Evolutionary conservation across 2,329 filamentous ascomycete species (phyloP).

Genomic region (Grosmannia serpens): DNA sequence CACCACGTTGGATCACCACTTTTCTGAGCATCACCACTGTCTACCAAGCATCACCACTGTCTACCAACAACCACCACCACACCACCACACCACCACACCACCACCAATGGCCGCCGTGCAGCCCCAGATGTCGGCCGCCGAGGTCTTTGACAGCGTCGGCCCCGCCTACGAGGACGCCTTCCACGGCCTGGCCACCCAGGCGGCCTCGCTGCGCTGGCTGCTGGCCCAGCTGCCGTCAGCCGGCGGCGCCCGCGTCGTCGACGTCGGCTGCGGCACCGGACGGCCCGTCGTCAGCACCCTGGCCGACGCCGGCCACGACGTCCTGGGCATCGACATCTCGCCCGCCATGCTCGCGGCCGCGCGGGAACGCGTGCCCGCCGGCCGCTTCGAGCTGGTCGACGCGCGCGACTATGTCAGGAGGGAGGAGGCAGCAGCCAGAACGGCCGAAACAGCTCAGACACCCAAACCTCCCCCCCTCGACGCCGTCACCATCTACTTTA

Average conservation of each 20-base stretch:
- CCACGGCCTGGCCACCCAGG: slow-evolving; percentile 13
- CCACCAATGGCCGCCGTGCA: background rate
- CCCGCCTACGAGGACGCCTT: slow-evolving; percentile 18
- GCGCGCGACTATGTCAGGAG: slow-evolving; percentile 12
- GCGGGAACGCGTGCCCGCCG: slow-evolving; percentile 14
- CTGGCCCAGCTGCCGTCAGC: slow-evolving; percentile 10
- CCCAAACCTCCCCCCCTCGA: too few species aligned
- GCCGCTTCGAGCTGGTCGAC: slow-evolving; percentile 15
- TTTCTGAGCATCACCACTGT: too few species aligned
- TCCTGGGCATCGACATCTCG: slow-evolving; percentile 19
- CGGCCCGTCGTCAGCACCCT: slow-evolving; percentile 15
- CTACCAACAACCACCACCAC: background rate
- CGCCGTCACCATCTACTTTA: slow-evolving; percentile 17
- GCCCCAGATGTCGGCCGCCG: slow-evolving; percentile 11
- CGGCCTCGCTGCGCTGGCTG: slow-evolving; percentile 15
- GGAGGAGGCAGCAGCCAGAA: background rate
- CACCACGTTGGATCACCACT: too few species aligned
- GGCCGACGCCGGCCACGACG: slow-evolving; percentile 17
- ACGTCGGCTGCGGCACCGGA: slow-evolving; percentile 20
- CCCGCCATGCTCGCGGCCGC: slow-evolving; percentile 16
- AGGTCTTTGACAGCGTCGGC: slow-evolving; percentile 17
- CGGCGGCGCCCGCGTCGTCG: slow-evolving; percentile 12
- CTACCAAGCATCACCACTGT: too few species aligned
- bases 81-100: background rate
- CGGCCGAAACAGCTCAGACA: too few species aligned